Evolutionary conservation across 106 monocot genomes (phyloP), one percentile per base, ranked within the genome.

Genomic region (Xerophyta viscosa): DNA sequence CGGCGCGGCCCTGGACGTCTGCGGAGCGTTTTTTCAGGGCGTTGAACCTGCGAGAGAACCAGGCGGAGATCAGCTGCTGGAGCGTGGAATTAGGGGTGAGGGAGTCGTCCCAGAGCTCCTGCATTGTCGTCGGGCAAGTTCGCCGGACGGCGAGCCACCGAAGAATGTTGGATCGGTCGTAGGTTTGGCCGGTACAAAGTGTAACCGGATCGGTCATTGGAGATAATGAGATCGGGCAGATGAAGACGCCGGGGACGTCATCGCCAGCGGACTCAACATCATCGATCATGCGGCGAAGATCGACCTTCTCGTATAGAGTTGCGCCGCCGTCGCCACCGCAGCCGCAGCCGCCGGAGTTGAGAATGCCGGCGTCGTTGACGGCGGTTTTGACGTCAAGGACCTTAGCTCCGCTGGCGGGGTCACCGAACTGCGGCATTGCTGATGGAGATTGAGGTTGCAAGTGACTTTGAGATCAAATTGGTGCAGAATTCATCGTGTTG

Each of bases 121-220:
- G 91, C 91, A 92, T 92, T 26, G 86, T 82, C 21, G 82, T 92
- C 12, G 91, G 91, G 61, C 91, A 93, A 42, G 83, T 87, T 62
- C 66, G 71, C 63, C 66, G 71, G 18, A 87, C 87, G 62, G 83
- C 63, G 48, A 87, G 50, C 92, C 92, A 93, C n/a, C 54, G 62
- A 26, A 63, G 61, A 45, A 93, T 93, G 64, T 93, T 79, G 55
- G 67, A 22, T 18, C 83, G 49, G 71, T 93, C 92, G 71, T 93
- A 93, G 51, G 92, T 93, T 46, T 87, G 92, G 5, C 87, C 87
- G 6, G 92, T 93, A 74, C 79, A 83, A 24, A 93, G 86, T 7
- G 87, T 93, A 9, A 87, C 92, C 3, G 92, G 92, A 65, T 93
- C 92, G 57, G 65, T 29, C 87, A 93, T 93, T 7, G 87, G 87